Base-by-base conservation (phyloP, 805 yeast species). In the Barnettozyma wickerhamii region DNA sequence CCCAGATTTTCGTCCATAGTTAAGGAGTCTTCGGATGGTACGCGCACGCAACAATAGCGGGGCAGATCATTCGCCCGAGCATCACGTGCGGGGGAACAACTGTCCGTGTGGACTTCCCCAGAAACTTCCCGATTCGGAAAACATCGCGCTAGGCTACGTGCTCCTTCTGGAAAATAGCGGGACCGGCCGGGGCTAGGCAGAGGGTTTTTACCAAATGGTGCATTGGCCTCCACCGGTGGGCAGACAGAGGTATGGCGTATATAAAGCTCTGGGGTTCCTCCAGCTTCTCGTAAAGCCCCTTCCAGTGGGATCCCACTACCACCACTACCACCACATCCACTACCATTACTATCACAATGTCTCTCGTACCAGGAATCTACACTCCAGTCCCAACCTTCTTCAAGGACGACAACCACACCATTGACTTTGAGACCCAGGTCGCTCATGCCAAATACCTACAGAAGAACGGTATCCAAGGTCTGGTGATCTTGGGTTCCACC, bases 301-400 rank as follows among this genome's bases (percentile, higher is more conserved):
- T n/a, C n/a, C n/a, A n/a, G n/a, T n/a, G n/a, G n/a, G n/a, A n/a
- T n/a, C n/a, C n/a, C n/a, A n/a, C n/a, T n/a, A n/a, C n/a, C n/a
- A n/a, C n/a, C n/a, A n/a, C n/a, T 20, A 10, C 21, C 26, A 23
- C 26, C 26, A 23, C 26, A 9, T 23, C 26, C 26, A 7, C 20
- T 21, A 13, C 5, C 6, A 12, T 14, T 7, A 21, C 19, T 14
- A 6, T n/a, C 17, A 19, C 24, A 19, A 36, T 36, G 39, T 59
- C 66, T 10, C 63, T 66, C 30, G 43, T 42, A 5, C 55, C 66
- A 38, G 76, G 76, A 28, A 62, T 76, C 30, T 76, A 75, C 59
- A 71, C 77, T 10, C 81, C 81, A 23, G 62, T 67, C 12, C 75
- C 76, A 43, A 75, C 81, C 6, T 75, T 76, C 54, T 74, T 73